A percentile compares a stretch with the other conserved stretches of the same genome.
phyloP scores from a whole-genome alignment of 164 flowering plant genomes.

The Aristolochia contorta region DNA sequence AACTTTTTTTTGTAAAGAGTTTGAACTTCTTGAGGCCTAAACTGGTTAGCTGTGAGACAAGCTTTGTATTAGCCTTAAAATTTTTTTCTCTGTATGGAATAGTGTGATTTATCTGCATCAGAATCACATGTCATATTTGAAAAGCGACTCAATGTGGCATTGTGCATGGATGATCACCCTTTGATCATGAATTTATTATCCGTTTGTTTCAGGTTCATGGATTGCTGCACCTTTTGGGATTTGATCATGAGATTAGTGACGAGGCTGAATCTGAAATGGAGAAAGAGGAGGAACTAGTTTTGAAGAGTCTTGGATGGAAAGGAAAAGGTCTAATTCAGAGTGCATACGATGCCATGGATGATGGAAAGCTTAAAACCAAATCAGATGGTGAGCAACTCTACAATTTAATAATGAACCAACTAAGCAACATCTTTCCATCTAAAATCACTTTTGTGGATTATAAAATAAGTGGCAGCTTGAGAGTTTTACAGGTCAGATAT shows the following conservation, averaged over 20 bases:
- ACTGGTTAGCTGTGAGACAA: too few relatives aligned
- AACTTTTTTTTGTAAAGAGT: too few relatives aligned
- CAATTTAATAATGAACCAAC: too few relatives aligned
- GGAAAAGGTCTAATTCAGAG: constrained; percentile 88
- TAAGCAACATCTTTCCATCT: neutral
- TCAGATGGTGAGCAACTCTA: constrained; percentile 41
- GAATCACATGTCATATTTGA: too few relatives aligned
- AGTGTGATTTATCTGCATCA: too few relatives aligned
- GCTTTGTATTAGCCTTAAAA: too few relatives aligned
- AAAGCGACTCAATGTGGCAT: too few relatives aligned
- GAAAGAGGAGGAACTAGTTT: constrained; percentile 66
- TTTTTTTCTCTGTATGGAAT: too few relatives aligned
- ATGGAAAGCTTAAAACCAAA: constrained; percentile 27
- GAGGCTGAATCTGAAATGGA: constrained; percentile 95
- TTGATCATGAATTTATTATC: neutral
- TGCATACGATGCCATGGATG: constrained; percentile 47
- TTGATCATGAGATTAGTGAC: constrained; percentile 91
- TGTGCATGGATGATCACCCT: neutral
- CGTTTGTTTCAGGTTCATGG: constrained; percentile 67
- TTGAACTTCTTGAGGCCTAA: too few relatives aligned
- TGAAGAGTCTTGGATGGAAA: constrained; percentile 80
- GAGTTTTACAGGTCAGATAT: constrained; percentile 30
- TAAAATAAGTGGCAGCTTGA: constrained; percentile 19
- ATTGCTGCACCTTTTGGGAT: constrained; percentile 82
- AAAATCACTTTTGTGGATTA: neutral